Evolutionary conservation across 768 basidiomycete species (phyloP).

Genomic region (Kwoniella europaea): DNA sequence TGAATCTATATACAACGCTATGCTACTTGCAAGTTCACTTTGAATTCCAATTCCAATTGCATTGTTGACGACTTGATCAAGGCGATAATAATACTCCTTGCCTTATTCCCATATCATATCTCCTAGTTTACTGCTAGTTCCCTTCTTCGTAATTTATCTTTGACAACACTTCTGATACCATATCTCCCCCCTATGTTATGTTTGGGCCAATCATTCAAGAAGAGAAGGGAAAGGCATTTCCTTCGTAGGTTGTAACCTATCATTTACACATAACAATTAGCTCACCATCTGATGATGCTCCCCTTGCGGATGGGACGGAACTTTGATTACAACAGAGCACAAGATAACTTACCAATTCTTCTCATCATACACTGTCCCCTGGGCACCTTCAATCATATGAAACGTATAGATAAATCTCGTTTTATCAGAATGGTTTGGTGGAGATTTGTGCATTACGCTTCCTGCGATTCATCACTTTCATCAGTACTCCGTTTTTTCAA

Average conservation of each 20-base stretch:
- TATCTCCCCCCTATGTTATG: background rate
- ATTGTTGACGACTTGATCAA: too few species aligned
- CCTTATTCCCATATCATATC: too few species aligned
- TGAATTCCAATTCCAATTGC: too few species aligned
- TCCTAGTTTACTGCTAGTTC: too few species aligned
- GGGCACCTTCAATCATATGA: slow-evolving; percentile 69
- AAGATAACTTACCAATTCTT: slow-evolving; percentile 94
- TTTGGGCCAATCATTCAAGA: slow-evolving; percentile 32
- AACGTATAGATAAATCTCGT: slow-evolving; percentile 92
- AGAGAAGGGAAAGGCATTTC: slow-evolving; percentile 73
- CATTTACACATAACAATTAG: too few species aligned
- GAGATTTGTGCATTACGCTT: slow-evolving; percentile 85
- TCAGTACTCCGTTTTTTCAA: background rate
- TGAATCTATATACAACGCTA: too few species aligned
- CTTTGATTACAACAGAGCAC: too few species aligned
- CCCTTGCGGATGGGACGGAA: too few species aligned
- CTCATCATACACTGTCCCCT: slow-evolving; percentile 68
- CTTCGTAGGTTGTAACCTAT: slow-evolving; percentile 78
- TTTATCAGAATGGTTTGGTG: slow-evolving; percentile 76
- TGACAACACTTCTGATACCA: background rate
- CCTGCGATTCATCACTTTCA: slow-evolving; percentile 33
- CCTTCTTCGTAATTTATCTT: too few species aligned
- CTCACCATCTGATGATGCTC: too few species aligned
- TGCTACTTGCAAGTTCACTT: too few species aligned
- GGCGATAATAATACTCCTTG: too few species aligned